Base-by-base conservation (phyloP, 306 rosid species). In the Malus sieversii region DNA sequence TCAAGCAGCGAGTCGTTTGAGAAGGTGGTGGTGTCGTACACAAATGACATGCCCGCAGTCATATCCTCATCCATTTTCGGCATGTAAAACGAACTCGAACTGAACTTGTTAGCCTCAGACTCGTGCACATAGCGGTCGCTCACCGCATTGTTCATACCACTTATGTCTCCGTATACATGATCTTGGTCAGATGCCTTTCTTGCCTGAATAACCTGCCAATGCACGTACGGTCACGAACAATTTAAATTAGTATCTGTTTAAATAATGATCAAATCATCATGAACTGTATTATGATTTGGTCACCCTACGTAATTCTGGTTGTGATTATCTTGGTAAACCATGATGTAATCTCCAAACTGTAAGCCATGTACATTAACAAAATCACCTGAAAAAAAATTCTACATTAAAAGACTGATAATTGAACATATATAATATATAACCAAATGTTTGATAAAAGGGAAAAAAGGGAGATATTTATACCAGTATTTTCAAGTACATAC, bases 401-500 rank as follows among this genome's bases (percentile, higher is more conserved):
- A 9, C 42, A 64, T 5, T 72, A 18, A 44, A 30, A 60, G 10
- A 63, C 8, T 72, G 35, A 38, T 55, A 14, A 6, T n/a, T 48
- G n/a, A 32, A 67, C n/a, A 48, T 27, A 79, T 58, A 30, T 20
- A 57, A 22, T 57, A 22, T 1, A 12, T 6, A 58, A 58, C 62
- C 7, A 10, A 11, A 58, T 58, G 62, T 23, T 58, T 20, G 22
- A 55, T 14, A 10, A 2, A 7, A 23, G 0, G 23, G 45, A 23
- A 52, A 40, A 40, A 63, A 80, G 53, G 70, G 30, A 25, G 61
- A 55, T 3, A 55, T 40, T 8, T 6, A n/a, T 92, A 94, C 98
- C 98, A 0, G 98, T 94, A 29, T 92, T 94, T 76, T 94, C 98
- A 38, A 94, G 96, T n/a, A 94, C 97, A 61, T 94, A 94, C 98